Percentiles rank a stretch among this genome's conserved stretches.
Conservation (phyloP, 2,329 filamentous ascomycete genomes). For the Elsinoe fawcettii region DNA sequence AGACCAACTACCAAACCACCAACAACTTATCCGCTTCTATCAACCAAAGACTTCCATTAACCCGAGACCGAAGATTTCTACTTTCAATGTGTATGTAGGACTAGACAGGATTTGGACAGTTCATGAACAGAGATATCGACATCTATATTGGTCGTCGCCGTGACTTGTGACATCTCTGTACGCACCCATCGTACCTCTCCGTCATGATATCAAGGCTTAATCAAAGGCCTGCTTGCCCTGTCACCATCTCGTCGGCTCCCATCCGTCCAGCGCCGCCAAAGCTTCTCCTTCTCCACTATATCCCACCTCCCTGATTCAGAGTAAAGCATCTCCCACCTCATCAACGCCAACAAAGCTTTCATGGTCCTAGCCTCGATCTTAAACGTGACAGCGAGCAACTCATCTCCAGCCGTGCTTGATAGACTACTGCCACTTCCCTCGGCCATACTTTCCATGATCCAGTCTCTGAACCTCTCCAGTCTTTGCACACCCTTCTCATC, state of each 20-base stretch:
- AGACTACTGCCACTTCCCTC: neutral
- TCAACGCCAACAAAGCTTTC: neutral
- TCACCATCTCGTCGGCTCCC: too few relatives aligned
- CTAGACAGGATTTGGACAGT: conserved; percentile 9
- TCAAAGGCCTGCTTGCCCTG: too few relatives aligned
- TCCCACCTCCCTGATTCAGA: neutral
- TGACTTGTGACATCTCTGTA: neutral
- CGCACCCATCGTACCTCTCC: neutral
- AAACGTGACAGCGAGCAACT: neutral
- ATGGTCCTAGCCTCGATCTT: neutral
- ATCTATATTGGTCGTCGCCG: neutral
- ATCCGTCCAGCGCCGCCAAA: neutral
- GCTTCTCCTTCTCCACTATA: neutral
- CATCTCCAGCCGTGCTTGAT: neutral
- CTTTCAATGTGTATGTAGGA: conserved; percentile 13
- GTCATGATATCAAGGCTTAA: neutral
- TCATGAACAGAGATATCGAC: conserved; percentile 13
- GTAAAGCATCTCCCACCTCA: conserved; percentile 9
- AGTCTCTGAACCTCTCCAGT: neutral
- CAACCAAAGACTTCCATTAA: neutral
- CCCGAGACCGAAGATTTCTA: conserved; percentile 8
- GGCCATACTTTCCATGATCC: neutral
- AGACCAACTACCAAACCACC: neutral
- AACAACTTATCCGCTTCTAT: neutral
- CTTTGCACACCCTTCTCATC: neutral